These are phyloP conservation scores for Protea cynaroides DNA, from an alignment of 164 flowering plant genomes.

Conservation along the genomic window DNA sequence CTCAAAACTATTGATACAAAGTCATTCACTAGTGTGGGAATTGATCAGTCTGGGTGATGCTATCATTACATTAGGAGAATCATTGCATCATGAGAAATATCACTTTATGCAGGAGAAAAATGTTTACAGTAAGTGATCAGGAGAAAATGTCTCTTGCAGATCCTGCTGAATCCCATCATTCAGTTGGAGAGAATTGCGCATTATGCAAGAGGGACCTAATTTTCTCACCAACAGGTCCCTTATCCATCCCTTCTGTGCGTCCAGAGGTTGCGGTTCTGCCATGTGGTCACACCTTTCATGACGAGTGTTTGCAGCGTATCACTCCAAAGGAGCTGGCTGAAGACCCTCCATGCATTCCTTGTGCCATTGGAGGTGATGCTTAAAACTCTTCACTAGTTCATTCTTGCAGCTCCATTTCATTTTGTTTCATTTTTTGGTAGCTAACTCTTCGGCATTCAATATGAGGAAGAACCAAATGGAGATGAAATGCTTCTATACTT, in stretches of 20 bases:
- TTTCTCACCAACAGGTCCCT: background rate
- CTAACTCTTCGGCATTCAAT: background rate
- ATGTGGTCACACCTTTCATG: background rate
- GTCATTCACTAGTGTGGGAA: background rate
- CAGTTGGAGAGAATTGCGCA: background rate
- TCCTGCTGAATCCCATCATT: background rate
- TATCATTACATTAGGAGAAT: background rate
- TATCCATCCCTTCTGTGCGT: background rate
- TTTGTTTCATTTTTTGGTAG: background rate
- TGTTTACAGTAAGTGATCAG: background rate
- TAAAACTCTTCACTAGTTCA: background rate
- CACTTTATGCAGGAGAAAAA: too few relatives aligned
- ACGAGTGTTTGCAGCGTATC: background rate
- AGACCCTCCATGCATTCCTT: slow-evolving; percentile 3
- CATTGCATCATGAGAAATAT: background rate
- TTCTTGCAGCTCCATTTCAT: background rate
- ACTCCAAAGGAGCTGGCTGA: background rate
- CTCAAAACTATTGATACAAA: too few relatives aligned
- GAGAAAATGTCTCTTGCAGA: background rate
- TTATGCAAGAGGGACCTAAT: background rate
- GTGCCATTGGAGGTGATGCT: background rate
- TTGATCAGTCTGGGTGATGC: background rate
- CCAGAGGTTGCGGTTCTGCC: background rate
- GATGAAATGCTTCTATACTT: background rate
- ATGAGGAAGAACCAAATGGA: background rate